Evolutionary conservation across 306 rosid species (phyloP), one percentile per base, ranked within the genome.

Genomic region (Coriaria nepalensis): DNA sequence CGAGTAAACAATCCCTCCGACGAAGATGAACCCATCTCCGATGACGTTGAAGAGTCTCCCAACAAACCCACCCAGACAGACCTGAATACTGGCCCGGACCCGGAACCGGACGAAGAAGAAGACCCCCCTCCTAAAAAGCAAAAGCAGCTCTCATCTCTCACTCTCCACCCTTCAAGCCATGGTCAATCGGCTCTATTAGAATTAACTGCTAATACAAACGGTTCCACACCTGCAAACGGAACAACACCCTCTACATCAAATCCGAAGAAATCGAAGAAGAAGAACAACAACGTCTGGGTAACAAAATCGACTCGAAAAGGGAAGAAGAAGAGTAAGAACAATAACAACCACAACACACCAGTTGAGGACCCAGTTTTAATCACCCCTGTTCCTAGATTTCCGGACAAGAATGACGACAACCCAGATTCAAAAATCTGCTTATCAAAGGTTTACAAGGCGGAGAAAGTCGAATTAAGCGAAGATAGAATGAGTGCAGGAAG

Each of bases 371-470:
- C 73, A 1, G 94, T 90, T 10, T 68, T 90, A 59, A 80, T 90
- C 59, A 73, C 98, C 0, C 98, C 94, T 4, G 86, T 90, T 4
- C 74, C 73, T 35, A 72, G 93, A 55, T 90, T 90, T 33, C 95
- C 95, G 0, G 98, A 90, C 63, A 90, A 85, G 62, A 75, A 55
- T 7, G 95, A 90, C 52, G 98, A 90, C 62, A 62, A 74, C 10
- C 69, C 78, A 12, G 92, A 79, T 10, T 68, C 79, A 87, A 66
- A 57, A 20, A 77, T 90, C 35, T 90, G 95, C 38, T 62, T 90
- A 5, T 90, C 98, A 13, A 90, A 85, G 76, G 86, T 81, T 4
- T 84, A 73, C 81, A 90, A 90, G 72, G 98, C 98, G 5, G 98
- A 90, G 64, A 90, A 85, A 51, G 98, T 90, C 0, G 98, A 85